A percentile compares a stretch with the other conserved stretches of the same genome.
phyloP scores from a whole-genome alignment of 345 rosid species.

The Adansonia digitata region DNA sequence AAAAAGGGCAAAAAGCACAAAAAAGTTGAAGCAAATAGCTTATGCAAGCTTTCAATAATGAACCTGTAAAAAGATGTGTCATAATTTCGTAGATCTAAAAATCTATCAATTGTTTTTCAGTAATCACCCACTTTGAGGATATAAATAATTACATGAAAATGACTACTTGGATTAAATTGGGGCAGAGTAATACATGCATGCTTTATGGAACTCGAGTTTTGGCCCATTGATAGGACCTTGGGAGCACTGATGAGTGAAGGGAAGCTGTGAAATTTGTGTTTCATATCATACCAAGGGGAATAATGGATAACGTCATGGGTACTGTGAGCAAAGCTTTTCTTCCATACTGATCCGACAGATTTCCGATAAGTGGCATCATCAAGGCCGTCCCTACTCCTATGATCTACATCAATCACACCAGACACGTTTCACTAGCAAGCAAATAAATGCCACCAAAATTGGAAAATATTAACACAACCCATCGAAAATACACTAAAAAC shows the following conservation, averaged over 20 bases:
- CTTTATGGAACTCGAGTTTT: background rate
- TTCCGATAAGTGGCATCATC: slow-evolving; percentile 58
- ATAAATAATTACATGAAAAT: background rate
- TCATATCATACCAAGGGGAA: slow-evolving; percentile 39
- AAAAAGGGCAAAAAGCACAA: background rate
- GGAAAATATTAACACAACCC: background rate
- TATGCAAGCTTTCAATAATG: background rate
- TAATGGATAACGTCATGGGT: slow-evolving; percentile 45
- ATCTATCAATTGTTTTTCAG: background rate
- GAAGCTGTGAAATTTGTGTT: background rate
- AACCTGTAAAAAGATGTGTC: background rate
- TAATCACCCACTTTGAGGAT: background rate
- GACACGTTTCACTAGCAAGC: background rate
- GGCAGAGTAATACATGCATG: too few species aligned
- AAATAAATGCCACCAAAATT: background rate
- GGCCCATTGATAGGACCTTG: background rate
- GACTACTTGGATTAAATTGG: background rate
- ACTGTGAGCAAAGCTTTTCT: slow-evolving; percentile 58
- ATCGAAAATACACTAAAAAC: background rate
- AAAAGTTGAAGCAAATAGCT: background rate
- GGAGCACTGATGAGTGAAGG: background rate
- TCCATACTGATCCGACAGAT: slow-evolving; percentile 56
- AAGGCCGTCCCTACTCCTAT: slow-evolving; percentile 52
- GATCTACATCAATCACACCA: slow-evolving; percentile 31
- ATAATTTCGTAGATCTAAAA: too few species aligned